Conservation (phyloP, 2,329 filamentous ascomycete genomes). For the Alternaria postmessia region DNA sequence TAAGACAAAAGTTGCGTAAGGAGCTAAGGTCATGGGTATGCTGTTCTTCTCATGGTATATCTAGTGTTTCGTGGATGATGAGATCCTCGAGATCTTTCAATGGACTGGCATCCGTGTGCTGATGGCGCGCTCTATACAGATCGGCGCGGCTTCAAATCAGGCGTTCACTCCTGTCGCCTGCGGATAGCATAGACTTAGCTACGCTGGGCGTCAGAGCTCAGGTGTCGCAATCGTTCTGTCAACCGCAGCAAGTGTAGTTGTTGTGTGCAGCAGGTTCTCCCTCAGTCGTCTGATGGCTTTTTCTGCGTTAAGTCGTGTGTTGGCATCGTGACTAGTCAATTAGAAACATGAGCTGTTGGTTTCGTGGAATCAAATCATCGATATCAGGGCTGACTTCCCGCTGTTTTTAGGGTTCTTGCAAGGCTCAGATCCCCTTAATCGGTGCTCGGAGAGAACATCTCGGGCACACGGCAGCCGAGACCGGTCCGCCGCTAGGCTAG, state of each 20-base stretch:
- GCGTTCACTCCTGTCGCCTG: neutral
- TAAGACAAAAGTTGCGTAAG: neutral
- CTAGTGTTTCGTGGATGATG: no score
- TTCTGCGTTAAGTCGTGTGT: neutral
- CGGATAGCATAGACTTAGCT: neutral
- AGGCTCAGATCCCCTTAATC: neutral
- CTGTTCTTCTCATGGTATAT: no score
- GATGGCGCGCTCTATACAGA: no score
- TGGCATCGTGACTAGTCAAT: neutral
- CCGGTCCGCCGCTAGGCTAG: neutral
- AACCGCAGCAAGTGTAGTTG: neutral
- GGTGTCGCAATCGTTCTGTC: neutral
- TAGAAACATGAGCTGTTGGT: neutral
- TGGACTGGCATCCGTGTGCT: no score
- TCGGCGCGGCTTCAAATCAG: no score
- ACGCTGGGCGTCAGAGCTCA: neutral
- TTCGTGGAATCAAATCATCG: accelerated
- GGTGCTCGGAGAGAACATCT: neutral
- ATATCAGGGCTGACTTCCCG: neutral
- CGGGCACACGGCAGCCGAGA: neutral
- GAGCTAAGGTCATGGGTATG: no score
- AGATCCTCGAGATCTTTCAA: no score
- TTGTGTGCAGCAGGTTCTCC: neutral
- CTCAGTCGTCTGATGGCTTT: neutral
- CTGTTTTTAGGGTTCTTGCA: neutral